phyloP scores from a whole-genome alignment of 495 filamentous ascomycete genomes.

The Trichoderma erinaceum region DNA sequence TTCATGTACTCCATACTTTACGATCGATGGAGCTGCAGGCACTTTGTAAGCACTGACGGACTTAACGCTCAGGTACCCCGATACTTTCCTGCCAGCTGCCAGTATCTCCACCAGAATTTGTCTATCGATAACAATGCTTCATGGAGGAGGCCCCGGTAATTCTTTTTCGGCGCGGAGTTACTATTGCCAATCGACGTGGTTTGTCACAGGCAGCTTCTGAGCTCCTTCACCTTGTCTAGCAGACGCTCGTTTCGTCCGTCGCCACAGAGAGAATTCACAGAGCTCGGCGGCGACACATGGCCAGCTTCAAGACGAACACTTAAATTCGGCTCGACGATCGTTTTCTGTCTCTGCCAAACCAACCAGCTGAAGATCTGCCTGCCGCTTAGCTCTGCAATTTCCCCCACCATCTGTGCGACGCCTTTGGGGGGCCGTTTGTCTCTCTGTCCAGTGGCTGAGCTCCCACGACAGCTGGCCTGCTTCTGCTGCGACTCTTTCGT shows the following conservation, averaged over 20 bases:
- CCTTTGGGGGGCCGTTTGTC: neutral
- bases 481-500: neutral
- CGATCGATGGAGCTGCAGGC: neutral
- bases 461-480: constrained; percentile 2
- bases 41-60: neutral
- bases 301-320: neutral
- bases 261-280: neutral
- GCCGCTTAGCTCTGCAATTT: neutral
- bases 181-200: neutral
- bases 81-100: neutral
- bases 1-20: neutral
- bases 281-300: neutral
- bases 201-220: constrained; percentile 2
- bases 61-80: neutral
- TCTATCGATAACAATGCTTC: neutral
- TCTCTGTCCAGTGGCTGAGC: neutral
- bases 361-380: neutral
- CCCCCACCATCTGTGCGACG: constrained; percentile 6
- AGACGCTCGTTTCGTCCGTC: neutral
- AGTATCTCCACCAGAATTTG: neutral
- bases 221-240: neutral
- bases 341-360: too few relatives aligned
- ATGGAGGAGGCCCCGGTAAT: neutral
- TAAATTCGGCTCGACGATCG: neutral
- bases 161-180: neutral